Evolutionary conservation across 352 stramenopile species (phyloP).

Genomic region (Phytophthora cactorum): DNA sequence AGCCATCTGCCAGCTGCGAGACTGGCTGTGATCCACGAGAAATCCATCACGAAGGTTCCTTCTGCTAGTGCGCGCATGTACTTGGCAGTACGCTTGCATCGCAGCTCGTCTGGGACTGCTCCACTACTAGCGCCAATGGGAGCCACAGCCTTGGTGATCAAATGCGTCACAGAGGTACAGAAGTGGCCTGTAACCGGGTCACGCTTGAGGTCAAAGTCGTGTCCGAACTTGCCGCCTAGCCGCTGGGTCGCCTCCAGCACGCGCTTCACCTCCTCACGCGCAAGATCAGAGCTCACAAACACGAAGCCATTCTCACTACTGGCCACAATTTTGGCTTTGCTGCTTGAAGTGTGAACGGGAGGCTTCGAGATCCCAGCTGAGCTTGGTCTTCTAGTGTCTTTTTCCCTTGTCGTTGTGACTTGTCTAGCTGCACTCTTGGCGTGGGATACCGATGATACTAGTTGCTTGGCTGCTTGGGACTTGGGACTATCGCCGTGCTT

Average conservation of each 20-base stretch:
- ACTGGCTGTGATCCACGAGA: slow-evolving; percentile 79
- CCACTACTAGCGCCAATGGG: slow-evolving; percentile 21
- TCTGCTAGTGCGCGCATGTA: slow-evolving; percentile 87
- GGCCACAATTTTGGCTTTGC: neutral
- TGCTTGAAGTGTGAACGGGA: slow-evolving; percentile 26
- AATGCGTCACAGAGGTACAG: slow-evolving; percentile 72
- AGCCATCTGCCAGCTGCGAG: slow-evolving; percentile 68
- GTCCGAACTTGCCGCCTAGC: slow-evolving; percentile 75
- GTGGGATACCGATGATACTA: slow-evolving; percentile 10
- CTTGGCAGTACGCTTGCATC: slow-evolving; percentile 85
- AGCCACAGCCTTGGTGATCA: slow-evolving; percentile 72
- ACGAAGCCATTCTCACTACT: slow-evolving; percentile 41
- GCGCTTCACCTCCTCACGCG: slow-evolving; percentile 54
- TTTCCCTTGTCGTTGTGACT: neutral
- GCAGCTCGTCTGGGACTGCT: slow-evolving; percentile 26
- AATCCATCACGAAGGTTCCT: slow-evolving; percentile 77
- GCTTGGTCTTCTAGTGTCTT: neutral
- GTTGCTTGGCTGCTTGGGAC: slow-evolving; percentile 17
- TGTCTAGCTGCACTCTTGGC: slow-evolving; percentile 7
- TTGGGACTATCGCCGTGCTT: slow-evolving; percentile 10
- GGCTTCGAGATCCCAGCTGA: slow-evolving; percentile 17
- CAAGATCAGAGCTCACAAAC: slow-evolving; percentile 70
- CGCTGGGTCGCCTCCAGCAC: slow-evolving; percentile 62
- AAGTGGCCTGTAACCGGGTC: slow-evolving; percentile 48
- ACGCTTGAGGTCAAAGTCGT: slow-evolving; percentile 70